These are phyloP conservation scores for Salvia splendens DNA, from an alignment of 257 asterid genomes.

Conservation along the genomic window DNA sequence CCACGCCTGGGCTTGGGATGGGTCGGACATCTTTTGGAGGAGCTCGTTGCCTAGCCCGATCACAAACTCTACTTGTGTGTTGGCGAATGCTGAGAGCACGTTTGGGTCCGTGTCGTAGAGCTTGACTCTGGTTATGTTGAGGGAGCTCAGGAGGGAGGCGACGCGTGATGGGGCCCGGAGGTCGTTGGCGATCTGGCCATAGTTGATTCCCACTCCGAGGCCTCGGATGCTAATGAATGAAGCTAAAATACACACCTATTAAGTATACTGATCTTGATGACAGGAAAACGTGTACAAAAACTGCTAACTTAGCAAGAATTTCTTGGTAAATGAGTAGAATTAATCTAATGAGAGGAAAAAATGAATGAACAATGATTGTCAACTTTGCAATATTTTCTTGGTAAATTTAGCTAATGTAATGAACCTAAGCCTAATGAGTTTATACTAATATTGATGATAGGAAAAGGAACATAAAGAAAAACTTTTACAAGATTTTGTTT, in stretches of 20 bases:
- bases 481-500: not conserved
- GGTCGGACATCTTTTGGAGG: conserved; percentile 65
- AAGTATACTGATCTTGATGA: too few species aligned
- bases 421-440: conserved; percentile 38
- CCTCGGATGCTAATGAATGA: conserved; percentile 38
- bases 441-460: not conserved
- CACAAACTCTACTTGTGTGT: conserved; percentile 68
- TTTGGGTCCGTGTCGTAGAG: conserved; percentile 87
- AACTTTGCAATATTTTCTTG: too few species aligned
- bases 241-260: conserved; percentile 35
- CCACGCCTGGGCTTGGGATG: conserved; percentile 77
- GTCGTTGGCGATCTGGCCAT: conserved; percentile 90
- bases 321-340: too few species aligned
- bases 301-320: not conserved
- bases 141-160: conserved; percentile 58
- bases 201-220: conserved; percentile 80
- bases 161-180: conserved; percentile 82
- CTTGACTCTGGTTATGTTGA: conserved; percentile 75
- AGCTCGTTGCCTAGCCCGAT: conserved; percentile 81
- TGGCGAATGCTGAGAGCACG: conserved; percentile 68
- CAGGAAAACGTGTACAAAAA: too few species aligned
- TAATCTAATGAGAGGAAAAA: too few species aligned
- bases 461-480: not conserved
- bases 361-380: too few species aligned
- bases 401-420: not conserved